Evolutionary conservation across 306 rosid species (phyloP).

Genomic region (Fragaria vesca): DNA sequence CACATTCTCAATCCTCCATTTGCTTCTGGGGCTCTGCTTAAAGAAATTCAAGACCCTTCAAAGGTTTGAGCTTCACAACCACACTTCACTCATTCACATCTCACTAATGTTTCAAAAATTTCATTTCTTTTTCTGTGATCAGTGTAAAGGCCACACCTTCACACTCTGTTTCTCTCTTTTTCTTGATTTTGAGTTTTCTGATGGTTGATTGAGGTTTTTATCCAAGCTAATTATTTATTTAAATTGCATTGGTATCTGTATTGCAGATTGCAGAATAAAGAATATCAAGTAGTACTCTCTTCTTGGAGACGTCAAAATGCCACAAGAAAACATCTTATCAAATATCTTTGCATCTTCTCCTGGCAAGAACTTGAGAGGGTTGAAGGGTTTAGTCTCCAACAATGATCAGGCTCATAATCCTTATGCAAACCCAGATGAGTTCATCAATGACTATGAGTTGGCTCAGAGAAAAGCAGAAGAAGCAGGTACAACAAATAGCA

Average conservation of each 20-base stretch:
- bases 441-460: constrained; percentile 78
- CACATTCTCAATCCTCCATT: not conserved
- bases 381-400: constrained; percentile 48
- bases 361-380: constrained; percentile 61
- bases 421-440: constrained; percentile 50
- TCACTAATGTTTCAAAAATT: not conserved
- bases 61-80: constrained; percentile 24
- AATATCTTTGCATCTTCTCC: constrained; percentile 53
- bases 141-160: not conserved
- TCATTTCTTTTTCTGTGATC: not conserved
- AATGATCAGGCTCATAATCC: constrained; percentile 30
- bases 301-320: constrained; percentile 46
- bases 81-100: not conserved
- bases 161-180: not conserved
- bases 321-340: constrained; percentile 45
- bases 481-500: constrained; percentile 55
- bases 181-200: not conserved
- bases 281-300: not conserved
- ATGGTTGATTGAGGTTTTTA: constrained; percentile 1
- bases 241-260: not conserved
- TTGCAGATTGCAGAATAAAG: constrained; percentile 12
- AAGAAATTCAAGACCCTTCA: constrained; percentile 23
- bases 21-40: constrained; percentile 6
- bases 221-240: not conserved
- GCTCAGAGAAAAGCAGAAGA: constrained; percentile 99